These are phyloP conservation scores for Zymoseptoria passerinii DNA, from an alignment of 2,329 filamentous ascomycete species.

Conservation along the genomic window DNA sequence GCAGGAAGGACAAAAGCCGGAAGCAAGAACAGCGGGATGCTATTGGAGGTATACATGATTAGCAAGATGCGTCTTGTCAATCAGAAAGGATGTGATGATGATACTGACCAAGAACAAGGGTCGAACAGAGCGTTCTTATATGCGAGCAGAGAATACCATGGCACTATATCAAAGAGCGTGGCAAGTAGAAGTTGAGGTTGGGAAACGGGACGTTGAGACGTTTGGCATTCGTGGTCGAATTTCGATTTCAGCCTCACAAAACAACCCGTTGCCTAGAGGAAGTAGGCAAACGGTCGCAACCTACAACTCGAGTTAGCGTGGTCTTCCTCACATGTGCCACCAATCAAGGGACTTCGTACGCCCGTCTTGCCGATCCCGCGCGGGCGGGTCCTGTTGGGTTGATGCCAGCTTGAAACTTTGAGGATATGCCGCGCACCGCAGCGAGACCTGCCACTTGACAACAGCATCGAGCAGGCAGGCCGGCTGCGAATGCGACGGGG, in stretches of 20 bases:
- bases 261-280: not conserved
- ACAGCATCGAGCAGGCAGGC: not conserved
- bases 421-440: not conserved
- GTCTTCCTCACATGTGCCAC: not conserved
- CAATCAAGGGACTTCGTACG: not conserved
- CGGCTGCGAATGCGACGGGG: not conserved
- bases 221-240: not conserved
- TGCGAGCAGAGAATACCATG: not conserved
- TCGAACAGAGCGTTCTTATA: not conserved
- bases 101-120: conserved; percentile 3
- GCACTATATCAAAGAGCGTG: not conserved
- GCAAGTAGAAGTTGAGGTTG: not conserved
- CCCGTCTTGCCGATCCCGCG: not conserved
- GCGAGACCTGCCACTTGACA: not conserved
- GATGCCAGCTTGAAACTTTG: not conserved
- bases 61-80: conserved; percentile 1
- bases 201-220: not conserved
- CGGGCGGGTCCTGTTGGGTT: not conserved
- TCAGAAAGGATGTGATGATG: not conserved
- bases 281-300: not conserved
- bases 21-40: conserved; percentile 2
- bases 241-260: not conserved
- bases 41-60: conserved; percentile 5
- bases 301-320: not conserved
- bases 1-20: not conserved